Percentiles rank a stretch among this genome's conserved stretches.
Conservation (phyloP, 2,329 filamentous ascomycete species). For the Clonostachys byssicola region DNA sequence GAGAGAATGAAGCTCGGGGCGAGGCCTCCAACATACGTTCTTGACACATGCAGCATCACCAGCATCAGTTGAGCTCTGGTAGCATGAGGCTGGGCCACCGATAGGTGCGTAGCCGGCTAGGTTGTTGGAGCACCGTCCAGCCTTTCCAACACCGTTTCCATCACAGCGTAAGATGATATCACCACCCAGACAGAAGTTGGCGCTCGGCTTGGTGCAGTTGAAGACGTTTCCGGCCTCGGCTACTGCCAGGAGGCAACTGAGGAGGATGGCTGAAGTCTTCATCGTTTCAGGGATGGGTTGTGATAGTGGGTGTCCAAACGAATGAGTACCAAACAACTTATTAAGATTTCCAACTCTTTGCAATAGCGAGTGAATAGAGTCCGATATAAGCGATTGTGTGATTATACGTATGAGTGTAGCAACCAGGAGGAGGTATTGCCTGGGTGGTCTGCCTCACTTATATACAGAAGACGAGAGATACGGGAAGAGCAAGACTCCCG, state of each 20-base stretch:
- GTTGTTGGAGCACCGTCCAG: slow-evolving; percentile 38
- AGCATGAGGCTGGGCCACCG: slow-evolving; percentile 32
- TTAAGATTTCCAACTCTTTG: no score
- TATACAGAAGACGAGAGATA: no score
- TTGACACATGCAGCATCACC: slow-evolving; percentile 44
- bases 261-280: slow-evolving; percentile 25
- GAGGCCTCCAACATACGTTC: slow-evolving; percentile 24
- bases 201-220: slow-evolving; percentile 32
- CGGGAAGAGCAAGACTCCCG: no score
- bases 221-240: slow-evolving; percentile 9
- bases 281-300: slow-evolving; percentile 16
- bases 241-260: slow-evolving; percentile 15
- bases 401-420: no score
- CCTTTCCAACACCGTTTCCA: slow-evolving; percentile 24
- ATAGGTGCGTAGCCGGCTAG: slow-evolving; percentile 34
- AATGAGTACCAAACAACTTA: no score
- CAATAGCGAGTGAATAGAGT: no score
- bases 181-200: slow-evolving; percentile 34
- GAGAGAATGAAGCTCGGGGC: no score
- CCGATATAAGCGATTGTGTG: no score
- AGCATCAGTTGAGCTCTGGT: slow-evolving; percentile 24
- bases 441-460: no score
- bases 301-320: no score
- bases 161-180: slow-evolving; percentile 45
- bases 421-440: no score